Evolutionary conservation across 2,329 filamentous ascomycete species (phyloP).

Genomic region (Lecanosticta acicola): DNA sequence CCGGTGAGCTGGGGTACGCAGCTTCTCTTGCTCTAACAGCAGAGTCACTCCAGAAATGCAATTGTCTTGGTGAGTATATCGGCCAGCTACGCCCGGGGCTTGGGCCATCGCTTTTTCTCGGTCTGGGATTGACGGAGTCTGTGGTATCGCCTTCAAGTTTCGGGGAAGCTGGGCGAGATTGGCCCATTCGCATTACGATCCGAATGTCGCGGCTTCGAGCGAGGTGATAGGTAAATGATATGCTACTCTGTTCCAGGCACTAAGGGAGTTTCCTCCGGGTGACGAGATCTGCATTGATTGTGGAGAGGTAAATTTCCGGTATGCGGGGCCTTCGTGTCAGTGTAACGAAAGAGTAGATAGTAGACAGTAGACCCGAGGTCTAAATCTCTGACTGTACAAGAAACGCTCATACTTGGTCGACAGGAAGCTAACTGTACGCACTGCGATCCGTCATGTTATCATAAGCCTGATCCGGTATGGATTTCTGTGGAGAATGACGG

Average conservation of each 20-base stretch:
- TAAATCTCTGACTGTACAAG: not conserved
- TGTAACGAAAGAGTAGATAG: slow-evolving; percentile 1
- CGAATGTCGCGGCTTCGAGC: not conserved
- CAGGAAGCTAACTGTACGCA: no score
- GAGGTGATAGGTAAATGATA: not conserved
- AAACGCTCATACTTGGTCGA: not conserved
- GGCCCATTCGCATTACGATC: slow-evolving; percentile 1
- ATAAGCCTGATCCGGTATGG: no score
- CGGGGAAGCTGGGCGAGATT: slow-evolving; percentile 1
- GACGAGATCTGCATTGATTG: not conserved
- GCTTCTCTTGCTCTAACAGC: no score
- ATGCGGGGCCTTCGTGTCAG: not conserved
- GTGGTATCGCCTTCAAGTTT: not conserved
- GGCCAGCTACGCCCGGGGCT: no score
- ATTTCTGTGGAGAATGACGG: no score
- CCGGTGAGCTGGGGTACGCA: no score
- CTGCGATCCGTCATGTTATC: no score
- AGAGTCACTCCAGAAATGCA: no score
- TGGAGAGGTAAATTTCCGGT: not conserved
- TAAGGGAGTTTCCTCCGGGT: not conserved
- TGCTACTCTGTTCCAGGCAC: slow-evolving; percentile 1
- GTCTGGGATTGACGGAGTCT: not conserved
- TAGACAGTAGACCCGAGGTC: not conserved
- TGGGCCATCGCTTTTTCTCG: not conserved
- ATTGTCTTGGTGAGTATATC: no score